These are phyloP conservation scores for Beauveria caledonica DNA, from an alignment of 2,329 filamentous ascomycete genomes.

Conservation along the genomic window DNA sequence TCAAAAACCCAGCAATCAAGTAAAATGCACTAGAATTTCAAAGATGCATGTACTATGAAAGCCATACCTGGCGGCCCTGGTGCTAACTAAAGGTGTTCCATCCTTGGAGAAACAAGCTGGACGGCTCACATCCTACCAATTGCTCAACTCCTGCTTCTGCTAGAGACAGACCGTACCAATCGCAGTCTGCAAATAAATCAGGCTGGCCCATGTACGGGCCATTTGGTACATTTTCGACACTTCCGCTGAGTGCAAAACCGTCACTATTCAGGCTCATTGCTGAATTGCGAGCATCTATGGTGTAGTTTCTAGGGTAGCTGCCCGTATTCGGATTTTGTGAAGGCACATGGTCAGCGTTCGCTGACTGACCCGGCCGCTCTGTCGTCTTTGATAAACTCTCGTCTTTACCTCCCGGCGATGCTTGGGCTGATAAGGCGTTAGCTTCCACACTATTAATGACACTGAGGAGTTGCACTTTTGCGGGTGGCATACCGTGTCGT, in stretches of 20 bases:
- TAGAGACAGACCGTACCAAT: slow-evolving; percentile 1
- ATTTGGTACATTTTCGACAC: neutral
- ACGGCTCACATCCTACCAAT: slow-evolving; percentile 1
- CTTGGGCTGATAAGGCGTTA: neutral
- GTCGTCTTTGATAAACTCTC: neutral
- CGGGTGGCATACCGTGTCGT: neutral
- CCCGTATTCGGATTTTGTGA: neutral
- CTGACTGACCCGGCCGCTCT: neutral
- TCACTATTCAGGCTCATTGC: neutral
- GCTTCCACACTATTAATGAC: neutral
- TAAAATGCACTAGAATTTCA: too few relatives aligned
- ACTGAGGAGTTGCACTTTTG: neutral
- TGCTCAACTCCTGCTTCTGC: slow-evolving; percentile 3
- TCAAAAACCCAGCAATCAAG: too few relatives aligned
- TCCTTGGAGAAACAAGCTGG: neutral
- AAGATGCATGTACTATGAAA: too few relatives aligned
- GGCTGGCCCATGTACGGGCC: neutral
- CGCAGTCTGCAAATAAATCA: neutral
- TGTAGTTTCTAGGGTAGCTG: neutral
- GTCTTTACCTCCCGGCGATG: too few relatives aligned
- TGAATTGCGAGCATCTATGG: neutral
- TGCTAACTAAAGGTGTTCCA: slow-evolving; percentile 2
- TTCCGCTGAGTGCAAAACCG: neutral
- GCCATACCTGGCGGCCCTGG: too few relatives aligned
- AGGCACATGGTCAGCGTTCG: neutral